A percentile compares a stretch with the other conserved stretches of the same genome.
These are phyloP conservation scores for Pyrenophora tritici-repentis DNA, from an alignment of 2,329 filamentous ascomycete genomes.

Conservation along the genomic window DNA sequence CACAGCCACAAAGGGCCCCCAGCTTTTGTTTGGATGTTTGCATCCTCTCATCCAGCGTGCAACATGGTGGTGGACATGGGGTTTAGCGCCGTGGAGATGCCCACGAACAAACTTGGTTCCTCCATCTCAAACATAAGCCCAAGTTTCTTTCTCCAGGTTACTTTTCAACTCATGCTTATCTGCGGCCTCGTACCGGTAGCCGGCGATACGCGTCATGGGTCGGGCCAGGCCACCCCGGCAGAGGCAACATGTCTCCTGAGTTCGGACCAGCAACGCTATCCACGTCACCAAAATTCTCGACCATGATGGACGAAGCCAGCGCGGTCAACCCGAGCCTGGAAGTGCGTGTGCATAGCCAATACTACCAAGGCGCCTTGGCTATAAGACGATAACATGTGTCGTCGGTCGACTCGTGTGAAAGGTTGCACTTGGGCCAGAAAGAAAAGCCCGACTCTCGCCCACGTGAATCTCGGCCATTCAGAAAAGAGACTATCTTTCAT, in stretches of 20 bases:
- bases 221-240: slow-evolving; percentile 13
- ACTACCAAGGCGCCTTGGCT: not conserved
- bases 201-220: slow-evolving; percentile 15
- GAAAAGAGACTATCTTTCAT: not conserved
- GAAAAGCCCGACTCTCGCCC: not conserved
- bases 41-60: not conserved
- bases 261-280: slow-evolving; percentile 21
- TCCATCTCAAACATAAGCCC: not conserved
- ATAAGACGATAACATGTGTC: slow-evolving; percentile 6
- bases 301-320: slow-evolving; percentile 4
- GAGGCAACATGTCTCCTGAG: slow-evolving; percentile 25
- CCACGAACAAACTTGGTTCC: not conserved
- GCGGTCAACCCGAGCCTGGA: not conserved
- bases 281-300: slow-evolving; percentile 24
- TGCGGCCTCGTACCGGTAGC: not conserved
- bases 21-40: not conserved
- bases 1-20: not conserved
- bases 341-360: not conserved
- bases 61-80: not conserved
- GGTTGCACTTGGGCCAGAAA: not conserved
- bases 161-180: not conserved
- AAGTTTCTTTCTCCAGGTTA: not conserved
- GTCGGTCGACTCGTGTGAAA: not conserved
- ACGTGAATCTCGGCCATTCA: not conserved
- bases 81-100: slow-evolving; percentile 4